Base-by-base conservation (phyloP, 495 filamentous ascomycete species). In the Daldinia childiae region DNA sequence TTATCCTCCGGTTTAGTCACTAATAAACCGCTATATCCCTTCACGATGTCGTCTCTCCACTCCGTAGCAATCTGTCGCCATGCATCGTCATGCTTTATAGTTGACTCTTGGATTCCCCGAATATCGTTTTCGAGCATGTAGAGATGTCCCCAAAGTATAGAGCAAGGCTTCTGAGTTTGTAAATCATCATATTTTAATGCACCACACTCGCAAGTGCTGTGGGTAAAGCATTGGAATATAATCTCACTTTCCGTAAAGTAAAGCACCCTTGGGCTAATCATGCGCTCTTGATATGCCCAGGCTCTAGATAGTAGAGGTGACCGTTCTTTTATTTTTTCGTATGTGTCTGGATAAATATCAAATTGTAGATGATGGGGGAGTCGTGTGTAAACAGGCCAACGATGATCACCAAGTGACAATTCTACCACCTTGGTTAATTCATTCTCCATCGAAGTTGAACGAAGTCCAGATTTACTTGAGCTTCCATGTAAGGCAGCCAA, bases 401-500 rank as follows among this genome's bases (percentile, higher is more conserved):
- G 19, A 4, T 21, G 11, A 1, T 51, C 8, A 7, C 8, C 43
- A 7, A 39, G 19, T 17, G 38, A 21, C 2, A 66, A 21, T 19
- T 66, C 55, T 21, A 45, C 54, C 55, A 66, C 56, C 9, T 59
- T 66, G 24, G 29, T 11, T 43, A n/a, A 29, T 19, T 51, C 55
- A 5, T 45, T 41, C 19, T 66, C 45, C 43, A 26, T 59, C 14
- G 58, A 57, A 21, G 7, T 34, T 8, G 58, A 68, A 11, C 58
- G 52, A 7, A 61, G 36, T 1, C 66, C 66, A 15, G 58, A 48
- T 15, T 29, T 51, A 21, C 59, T 64, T 6, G 41, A 38, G 30
- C 30, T 11, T 15, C 58, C 66, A 27, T 69, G 52, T 9, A 39
- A n/a, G 0, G 58, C 74, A 29, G 58, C 60, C 9, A 79, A 48